Percentiles rank a stretch among this genome's conserved stretches.
phyloP scores from a whole-genome alignment of 208 protist genomes.

The Naegleria gruberi region DNA sequence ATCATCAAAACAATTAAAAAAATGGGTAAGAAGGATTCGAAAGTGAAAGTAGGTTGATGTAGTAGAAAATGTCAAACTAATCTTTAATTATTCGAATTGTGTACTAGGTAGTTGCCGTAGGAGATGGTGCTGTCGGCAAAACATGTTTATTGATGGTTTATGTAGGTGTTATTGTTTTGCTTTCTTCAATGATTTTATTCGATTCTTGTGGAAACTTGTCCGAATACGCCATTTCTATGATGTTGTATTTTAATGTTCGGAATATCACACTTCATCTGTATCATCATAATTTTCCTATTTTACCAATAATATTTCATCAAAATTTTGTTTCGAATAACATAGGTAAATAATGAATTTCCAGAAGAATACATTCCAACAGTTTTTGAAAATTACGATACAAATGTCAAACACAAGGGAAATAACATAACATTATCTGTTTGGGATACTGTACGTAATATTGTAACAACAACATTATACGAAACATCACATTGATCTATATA shows the following conservation, averaged over 20 bases:
- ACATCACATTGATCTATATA: neutral
- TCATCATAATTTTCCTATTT: too few relatives aligned
- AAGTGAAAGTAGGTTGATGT: neutral
- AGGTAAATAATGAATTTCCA: constrained; percentile 7
- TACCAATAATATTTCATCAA: neutral
- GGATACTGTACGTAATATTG: constrained; percentile 5
- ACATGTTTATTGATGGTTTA: constrained; percentile 6
- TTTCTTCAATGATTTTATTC: too few relatives aligned
- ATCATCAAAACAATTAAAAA: neutral
- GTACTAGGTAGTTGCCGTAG: neutral
- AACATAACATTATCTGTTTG: neutral
- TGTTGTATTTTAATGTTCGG: too few relatives aligned
- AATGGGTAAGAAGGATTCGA: neutral
- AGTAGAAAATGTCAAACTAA: too few relatives aligned
- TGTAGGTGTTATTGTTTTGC: too few relatives aligned
- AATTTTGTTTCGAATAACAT: neutral
- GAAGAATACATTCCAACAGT: constrained; percentile 16
- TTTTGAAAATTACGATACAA: neutral
- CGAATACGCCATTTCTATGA: neutral
- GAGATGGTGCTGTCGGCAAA: neutral
- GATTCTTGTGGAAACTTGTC: neutral
- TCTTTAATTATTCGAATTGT: too few relatives aligned
- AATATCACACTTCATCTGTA: too few relatives aligned
- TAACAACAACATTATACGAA: neutral
- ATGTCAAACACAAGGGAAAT: neutral